phyloP scores from a whole-genome alignment of 2,329 filamentous ascomycete genomes.

The Ceratocystis albifundus region DNA sequence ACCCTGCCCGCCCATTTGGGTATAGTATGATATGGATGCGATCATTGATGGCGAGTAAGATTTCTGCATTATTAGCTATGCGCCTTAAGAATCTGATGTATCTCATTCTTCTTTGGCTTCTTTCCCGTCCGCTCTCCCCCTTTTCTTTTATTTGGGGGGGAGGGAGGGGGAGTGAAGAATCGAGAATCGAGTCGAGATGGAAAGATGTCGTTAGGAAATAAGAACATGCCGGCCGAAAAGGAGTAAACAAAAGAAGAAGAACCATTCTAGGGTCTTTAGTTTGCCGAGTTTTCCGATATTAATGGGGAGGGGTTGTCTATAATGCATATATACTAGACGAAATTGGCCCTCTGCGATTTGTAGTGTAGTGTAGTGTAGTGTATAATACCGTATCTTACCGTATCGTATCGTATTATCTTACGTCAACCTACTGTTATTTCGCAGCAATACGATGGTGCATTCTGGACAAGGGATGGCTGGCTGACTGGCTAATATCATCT shows the following conservation, averaged over 20 bases:
- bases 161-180: neutral
- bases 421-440: too few species aligned
- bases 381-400: too few species aligned
- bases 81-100: too few species aligned
- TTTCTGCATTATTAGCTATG: neutral
- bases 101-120: too few species aligned
- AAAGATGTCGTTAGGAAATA: neutral
- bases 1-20: neutral
- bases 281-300: too few species aligned
- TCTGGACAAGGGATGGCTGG: too few species aligned
- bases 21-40: neutral
- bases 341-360: neutral
- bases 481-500: too few species aligned
- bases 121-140: neutral
- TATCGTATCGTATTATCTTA: too few species aligned
- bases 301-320: too few species aligned
- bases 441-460: too few species aligned
- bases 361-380: too few species aligned
- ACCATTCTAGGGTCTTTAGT: neutral
- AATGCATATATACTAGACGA: neutral
- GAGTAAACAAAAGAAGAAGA: constrained; percentile 8
- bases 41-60: neutral
- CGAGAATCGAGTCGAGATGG: neutral
- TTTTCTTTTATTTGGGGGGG: too few species aligned
- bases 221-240: neutral